phyloP scores from a whole-genome alignment of 306 rosid genomes.

The Quercus dentata region DNA sequence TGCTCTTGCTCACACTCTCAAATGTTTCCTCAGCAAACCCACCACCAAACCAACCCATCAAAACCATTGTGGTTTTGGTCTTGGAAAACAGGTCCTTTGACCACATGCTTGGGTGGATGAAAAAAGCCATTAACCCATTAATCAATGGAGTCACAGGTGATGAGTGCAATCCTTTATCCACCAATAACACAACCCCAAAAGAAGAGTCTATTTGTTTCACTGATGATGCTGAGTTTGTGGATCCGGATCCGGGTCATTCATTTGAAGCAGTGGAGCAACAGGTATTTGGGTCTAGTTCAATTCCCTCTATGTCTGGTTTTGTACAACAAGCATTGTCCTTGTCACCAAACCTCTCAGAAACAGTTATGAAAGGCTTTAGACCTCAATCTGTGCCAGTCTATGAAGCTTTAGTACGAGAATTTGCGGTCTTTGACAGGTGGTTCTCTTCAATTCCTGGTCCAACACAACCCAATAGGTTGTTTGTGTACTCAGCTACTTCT shows the following conservation, averaged over 20 bases:
- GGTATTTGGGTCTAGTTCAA: conserved; percentile 73
- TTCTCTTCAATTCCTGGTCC: conserved; percentile 97
- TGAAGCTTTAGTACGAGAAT: conserved; percentile 67
- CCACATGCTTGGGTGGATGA: conserved; percentile 98
- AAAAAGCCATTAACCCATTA: conserved; percentile 57
- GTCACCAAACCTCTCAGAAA: conserved; percentile 71
- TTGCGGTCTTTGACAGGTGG: conserved; percentile 89
- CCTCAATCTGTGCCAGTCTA: conserved; percentile 84
- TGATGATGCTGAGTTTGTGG: conserved; percentile 90
- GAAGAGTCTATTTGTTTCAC: conserved; percentile 66
- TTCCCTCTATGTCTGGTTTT: conserved; percentile 93
- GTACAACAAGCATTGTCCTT: conserved; percentile 85
- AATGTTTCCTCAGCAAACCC: conserved; percentile 27
- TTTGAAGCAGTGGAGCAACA: conserved; percentile 83
- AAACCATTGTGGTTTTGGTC: conserved; percentile 81
- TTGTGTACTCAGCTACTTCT: conserved; percentile 95
- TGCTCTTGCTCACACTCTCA: conserved; percentile 48
- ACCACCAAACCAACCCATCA: conserved; percentile 64
- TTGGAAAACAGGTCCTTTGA: conserved; percentile 98
- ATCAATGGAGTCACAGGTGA: conserved; percentile 89
- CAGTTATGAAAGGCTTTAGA: conserved; percentile 90
- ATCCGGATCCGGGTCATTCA: conserved; percentile 99
- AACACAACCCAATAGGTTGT: conserved; percentile 95
- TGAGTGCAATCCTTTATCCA: conserved; percentile 85
- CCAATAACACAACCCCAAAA: conserved; percentile 33